Base-by-base conservation (phyloP, 345 rosid genomes). In the Ceriops zippeliana region DNA sequence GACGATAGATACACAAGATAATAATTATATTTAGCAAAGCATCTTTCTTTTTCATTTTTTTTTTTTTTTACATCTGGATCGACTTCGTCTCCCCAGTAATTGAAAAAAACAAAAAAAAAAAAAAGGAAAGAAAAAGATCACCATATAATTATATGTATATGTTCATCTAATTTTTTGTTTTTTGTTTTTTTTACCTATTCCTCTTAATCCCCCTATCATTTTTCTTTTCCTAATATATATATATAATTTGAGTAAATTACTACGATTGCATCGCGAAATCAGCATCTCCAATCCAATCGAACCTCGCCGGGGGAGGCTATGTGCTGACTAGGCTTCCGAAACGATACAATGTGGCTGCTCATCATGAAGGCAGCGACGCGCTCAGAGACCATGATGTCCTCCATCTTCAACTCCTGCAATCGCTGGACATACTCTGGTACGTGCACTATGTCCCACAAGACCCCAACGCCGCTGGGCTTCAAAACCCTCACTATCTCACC, bases 351-450 rank as follows among this genome's bases (percentile, higher is more conserved):
- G 84, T 88, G 96, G 81, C 97, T 91, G 71, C 91, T 84, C 34
- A 84, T 87, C 98, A 93, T 93, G 80, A 89, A 93, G 30, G 98
- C 97, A 2, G 97, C 91, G 31, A 91, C 93, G 9, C 91, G 83
- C 47, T 91, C 84, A 1, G 98, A 93, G 9, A 91, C 93, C 61
- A 75, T 78, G 24, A 93, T 83, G 27, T 91, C 96, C 53, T 89
- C 98, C 98, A 93, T 91, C 83, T 84, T 82, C 74, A 93, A 69
- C 70, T 93, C 98, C 24, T 87, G 96, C 61, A 93, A 73, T 70
- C 93, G 65, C 63, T 90, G 73, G 49, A 91, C 91, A 60, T 91
- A 91, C 61, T 91, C 97, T 54, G 93, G 88, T 58, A 87, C 95
- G 34, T 91, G 96, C 19, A 87, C 69, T 5, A 93, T 73, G 74